Conservation (phyloP, 2,329 filamentous ascomycete species). For the Xylariaceae sp. region DNA sequence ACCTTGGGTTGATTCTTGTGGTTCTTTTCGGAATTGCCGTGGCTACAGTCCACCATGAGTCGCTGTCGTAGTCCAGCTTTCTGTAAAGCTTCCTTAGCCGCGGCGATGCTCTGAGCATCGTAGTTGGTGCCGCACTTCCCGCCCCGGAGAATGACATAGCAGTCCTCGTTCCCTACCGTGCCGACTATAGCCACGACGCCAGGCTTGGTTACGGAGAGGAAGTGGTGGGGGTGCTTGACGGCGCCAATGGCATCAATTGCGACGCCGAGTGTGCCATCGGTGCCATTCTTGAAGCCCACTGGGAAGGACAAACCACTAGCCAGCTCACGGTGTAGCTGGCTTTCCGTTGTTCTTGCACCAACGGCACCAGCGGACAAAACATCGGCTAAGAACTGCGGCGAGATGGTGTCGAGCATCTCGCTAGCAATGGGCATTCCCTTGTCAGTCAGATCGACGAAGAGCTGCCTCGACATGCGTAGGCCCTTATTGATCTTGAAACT, state of each 20-base stretch:
- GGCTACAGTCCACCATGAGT: constrained; percentile 97
- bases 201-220: constrained; percentile 96
- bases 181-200: constrained; percentile 94
- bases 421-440: constrained; percentile 95
- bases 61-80: constrained; percentile 76
- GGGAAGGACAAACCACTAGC: constrained; percentile 95
- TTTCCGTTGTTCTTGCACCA: constrained; percentile 95
- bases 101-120: constrained; percentile 81
- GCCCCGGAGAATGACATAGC: constrained; percentile 93
- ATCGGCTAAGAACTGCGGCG: constrained; percentile 94
- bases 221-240: constrained; percentile 90
- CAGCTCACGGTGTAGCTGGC: constrained; percentile 91
- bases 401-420: constrained; percentile 98
- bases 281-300: constrained; percentile 99
- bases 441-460: constrained; percentile 90
- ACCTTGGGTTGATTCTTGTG: constrained; percentile 98
- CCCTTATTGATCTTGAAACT: constrained; percentile 99
- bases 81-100: constrained; percentile 78
- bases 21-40: constrained; percentile 94
- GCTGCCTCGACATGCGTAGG: constrained; percentile 80
- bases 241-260: constrained; percentile 96
- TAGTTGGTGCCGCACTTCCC: constrained; percentile 95
- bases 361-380: constrained; percentile 90
- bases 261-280: constrained; percentile 86
- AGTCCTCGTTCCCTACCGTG: constrained; percentile 93